Percentiles rank a stretch among this genome's conserved stretches.
phyloP scores from a whole-genome alignment of 2,329 filamentous ascomycete species.

The Neofusicoccum ribis region DNA sequence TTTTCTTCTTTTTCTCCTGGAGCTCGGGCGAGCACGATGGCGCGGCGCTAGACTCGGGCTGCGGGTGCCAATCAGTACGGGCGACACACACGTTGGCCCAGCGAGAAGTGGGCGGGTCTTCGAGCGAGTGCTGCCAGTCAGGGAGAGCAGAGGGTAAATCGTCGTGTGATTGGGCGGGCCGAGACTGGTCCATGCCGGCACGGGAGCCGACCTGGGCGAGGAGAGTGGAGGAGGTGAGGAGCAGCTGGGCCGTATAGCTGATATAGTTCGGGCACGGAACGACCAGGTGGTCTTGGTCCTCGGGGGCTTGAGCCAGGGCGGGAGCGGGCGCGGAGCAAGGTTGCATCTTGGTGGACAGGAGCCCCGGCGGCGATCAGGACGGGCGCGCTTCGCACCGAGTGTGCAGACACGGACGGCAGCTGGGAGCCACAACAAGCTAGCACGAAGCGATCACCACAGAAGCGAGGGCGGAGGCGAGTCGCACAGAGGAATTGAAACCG shows the following conservation, averaged over 20 bases:
- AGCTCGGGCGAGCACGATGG: not conserved
- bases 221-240: conserved; percentile 16
- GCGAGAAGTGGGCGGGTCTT: conserved; percentile 3
- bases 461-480: conserved; percentile 18
- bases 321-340: conserved; percentile 16
- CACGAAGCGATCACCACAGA: conserved; percentile 4
- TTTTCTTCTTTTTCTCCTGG: not conserved
- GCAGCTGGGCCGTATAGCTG: conserved; percentile 20
- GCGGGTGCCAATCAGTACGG: not conserved
- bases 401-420: not conserved
- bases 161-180: conserved; percentile 3
- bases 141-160: not conserved
- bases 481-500: conserved; percentile 5
- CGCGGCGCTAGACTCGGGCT: not conserved
- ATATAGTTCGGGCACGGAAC: conserved; percentile 16
- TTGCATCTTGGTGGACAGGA: conserved; percentile 13
- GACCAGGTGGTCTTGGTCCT: not conserved
- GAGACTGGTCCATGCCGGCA: conserved; percentile 16
- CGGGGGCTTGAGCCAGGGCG: not conserved
- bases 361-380: conserved; percentile 16
- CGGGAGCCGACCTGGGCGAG: conserved; percentile 15
- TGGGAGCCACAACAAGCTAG: not conserved
- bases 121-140: not conserved
- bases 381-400: conserved; percentile 3
- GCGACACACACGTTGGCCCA: conserved; percentile 7